phyloP scores from a whole-genome alignment of 208 protist genomes.

The Chromosphaera perkinsii region DNA sequence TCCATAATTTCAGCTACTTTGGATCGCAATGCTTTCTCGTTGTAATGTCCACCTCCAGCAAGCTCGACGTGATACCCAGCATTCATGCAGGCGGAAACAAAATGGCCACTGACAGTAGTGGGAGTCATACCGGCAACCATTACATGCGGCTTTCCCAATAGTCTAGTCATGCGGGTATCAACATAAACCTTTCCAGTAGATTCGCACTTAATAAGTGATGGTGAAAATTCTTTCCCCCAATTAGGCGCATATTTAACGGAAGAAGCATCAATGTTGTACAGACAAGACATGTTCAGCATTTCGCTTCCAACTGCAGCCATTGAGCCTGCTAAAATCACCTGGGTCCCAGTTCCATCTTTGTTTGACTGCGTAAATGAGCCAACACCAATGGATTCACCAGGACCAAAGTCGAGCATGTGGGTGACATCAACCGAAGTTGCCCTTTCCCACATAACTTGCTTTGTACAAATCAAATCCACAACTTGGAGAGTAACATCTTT shows the following conservation, averaged over 20 bases:
- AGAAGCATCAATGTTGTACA: conserved; percentile 13
- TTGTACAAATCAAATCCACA: conserved; percentile 22
- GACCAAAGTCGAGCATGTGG: conserved; percentile 64
- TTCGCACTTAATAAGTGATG: conserved; percentile 33
- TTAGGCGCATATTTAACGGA: conserved; percentile 30
- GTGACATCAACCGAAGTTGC: conserved; percentile 27
- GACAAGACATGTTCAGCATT: conserved; percentile 35
- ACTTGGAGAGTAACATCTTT: conserved; percentile 29
- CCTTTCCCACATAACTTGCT: conserved; percentile 20
- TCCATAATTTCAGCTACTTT: conserved; percentile 35
- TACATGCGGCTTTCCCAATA: conserved; percentile 60
- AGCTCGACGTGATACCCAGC: conserved; percentile 65
- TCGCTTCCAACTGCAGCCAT: background rate
- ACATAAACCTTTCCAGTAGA: conserved; percentile 39
- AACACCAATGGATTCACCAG: conserved; percentile 44
- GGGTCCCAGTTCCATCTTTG: conserved; percentile 45
- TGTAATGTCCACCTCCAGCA: conserved; percentile 40
- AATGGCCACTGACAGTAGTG: conserved; percentile 31
- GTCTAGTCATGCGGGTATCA: conserved; percentile 43
- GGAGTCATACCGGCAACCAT: conserved; percentile 69
- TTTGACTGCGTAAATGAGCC: conserved; percentile 43
- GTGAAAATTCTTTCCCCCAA: conserved; percentile 49
- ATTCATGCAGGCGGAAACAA: conserved; percentile 47
- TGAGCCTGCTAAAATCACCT: conserved; percentile 33
- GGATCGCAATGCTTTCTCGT: conserved; percentile 14